phyloP scores from a whole-genome alignment of 306 rosid species.

The Cucumis melo region DNA sequence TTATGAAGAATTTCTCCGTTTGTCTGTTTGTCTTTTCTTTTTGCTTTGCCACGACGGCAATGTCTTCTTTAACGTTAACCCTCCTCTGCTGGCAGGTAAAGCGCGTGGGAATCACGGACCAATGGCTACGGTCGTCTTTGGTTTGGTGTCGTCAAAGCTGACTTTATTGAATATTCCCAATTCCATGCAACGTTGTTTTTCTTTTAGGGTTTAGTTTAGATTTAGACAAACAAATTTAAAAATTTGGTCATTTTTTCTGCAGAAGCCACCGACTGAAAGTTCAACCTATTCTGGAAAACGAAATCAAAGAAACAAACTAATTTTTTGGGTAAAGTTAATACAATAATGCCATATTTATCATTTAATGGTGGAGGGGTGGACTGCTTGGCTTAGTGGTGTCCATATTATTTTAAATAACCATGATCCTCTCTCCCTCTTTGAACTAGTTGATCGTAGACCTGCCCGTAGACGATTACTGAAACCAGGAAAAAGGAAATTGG shows the following conservation, averaged over 20 bases:
- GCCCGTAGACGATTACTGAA: not conserved
- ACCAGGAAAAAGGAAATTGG: no score
- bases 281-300: not conserved
- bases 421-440: not conserved
- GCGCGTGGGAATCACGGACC: not conserved
- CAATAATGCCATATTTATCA: not conserved
- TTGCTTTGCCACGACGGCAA: constrained; percentile 2
- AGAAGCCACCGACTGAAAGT: not conserved
- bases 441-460: not conserved
- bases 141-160: constrained; percentile 1
- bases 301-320: not conserved
- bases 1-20: not conserved
- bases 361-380: not conserved
- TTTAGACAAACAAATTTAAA: not conserved
- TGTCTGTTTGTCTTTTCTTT: not conserved
- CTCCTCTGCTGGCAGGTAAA: not conserved
- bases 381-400: not conserved
- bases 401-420: not conserved
- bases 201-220: not conserved
- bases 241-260: not conserved
- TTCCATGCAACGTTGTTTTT: not conserved
- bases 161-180: not conserved
- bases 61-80: not conserved
- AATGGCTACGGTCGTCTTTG: not conserved
- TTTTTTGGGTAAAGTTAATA: no score